Percentiles rank a stretch among this genome's conserved stretches.
Conservation (phyloP, 352 stramenopile species). For the Phytopythium vexans region DNA sequence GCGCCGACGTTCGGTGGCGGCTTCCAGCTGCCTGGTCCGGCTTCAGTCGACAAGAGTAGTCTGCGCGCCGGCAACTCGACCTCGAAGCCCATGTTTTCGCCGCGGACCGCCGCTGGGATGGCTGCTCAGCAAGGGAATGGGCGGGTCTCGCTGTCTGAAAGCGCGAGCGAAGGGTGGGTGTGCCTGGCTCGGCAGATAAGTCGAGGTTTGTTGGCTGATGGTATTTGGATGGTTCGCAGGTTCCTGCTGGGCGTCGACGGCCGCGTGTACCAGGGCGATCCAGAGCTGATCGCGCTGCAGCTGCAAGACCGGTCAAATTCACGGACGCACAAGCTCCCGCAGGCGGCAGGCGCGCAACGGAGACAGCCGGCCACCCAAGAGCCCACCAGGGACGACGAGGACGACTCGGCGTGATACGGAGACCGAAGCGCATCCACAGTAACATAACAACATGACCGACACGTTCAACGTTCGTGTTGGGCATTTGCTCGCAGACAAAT, state of each 20-base stretch:
- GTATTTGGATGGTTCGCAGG: constrained; percentile 15
- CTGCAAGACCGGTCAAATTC: constrained; percentile 32
- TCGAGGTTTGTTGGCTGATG: constrained; percentile 8
- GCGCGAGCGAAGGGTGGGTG: constrained; percentile 62
- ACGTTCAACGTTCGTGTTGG: neutral
- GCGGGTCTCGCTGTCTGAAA: constrained; percentile 30
- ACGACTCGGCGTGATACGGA: neutral
- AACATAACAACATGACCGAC: neutral
- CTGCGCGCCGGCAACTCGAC: neutral
- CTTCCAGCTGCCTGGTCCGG: constrained; percentile 47
- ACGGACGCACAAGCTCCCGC: constrained; percentile 33
- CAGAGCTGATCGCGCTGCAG: constrained; percentile 47
- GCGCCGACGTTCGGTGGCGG: constrained; percentile 63
- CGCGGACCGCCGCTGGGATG: constrained; percentile 1
- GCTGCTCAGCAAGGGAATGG: neutral
- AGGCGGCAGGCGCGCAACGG: constrained; percentile 22
- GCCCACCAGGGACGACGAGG: neutral
- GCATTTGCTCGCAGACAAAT: constrained; percentile 13
- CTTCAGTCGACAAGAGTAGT: constrained; percentile 35
- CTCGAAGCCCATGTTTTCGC: neutral
- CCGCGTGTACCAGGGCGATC: constrained; percentile 78
- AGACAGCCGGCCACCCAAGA: neutral
- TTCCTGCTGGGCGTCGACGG: constrained; percentile 81
- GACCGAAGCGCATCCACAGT: neutral
- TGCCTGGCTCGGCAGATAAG: neutral